phyloP scores from a whole-genome alignment of 108 stramenopile genomes.

The Nitzschia sp. region DNA sequence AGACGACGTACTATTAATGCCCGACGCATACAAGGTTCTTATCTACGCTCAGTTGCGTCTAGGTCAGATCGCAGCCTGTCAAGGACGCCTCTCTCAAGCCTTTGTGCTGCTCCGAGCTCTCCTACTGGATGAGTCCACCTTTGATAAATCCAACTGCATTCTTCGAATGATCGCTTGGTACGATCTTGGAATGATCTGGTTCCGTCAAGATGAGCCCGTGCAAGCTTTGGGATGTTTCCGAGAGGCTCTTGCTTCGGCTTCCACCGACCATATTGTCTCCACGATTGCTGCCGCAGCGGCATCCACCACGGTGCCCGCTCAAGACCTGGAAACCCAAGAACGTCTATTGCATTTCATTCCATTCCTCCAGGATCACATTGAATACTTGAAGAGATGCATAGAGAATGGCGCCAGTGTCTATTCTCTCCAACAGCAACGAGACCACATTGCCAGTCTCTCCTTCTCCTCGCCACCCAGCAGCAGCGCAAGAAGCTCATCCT shows the following conservation, averaged over 20 bases:
- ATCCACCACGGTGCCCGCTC: background rate
- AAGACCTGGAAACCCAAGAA: background rate
- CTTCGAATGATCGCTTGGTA: background rate
- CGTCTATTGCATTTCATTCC: background rate
- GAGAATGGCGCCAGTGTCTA: no score
- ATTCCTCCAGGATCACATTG: background rate
- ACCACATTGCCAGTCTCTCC: no score
- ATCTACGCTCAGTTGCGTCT: background rate
- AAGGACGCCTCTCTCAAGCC: background rate
- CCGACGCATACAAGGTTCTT: background rate
- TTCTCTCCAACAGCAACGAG: no score
- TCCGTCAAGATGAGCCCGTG: background rate
- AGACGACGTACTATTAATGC: background rate
- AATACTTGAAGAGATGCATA: background rate
- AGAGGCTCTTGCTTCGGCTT: background rate
- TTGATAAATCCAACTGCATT: background rate
- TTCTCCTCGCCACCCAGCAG: no score
- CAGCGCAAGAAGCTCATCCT: no score
- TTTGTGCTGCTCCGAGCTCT: background rate
- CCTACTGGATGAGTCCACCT: background rate
- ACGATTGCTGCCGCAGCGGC: background rate
- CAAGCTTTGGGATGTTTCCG: background rate
- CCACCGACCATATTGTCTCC: background rate
- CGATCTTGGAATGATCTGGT: background rate
- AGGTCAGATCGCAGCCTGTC: background rate